These are phyloP conservation scores for Spergularia azorica DNA, from an alignment of 179 eudicot genomes.

Conservation along the genomic window DNA sequence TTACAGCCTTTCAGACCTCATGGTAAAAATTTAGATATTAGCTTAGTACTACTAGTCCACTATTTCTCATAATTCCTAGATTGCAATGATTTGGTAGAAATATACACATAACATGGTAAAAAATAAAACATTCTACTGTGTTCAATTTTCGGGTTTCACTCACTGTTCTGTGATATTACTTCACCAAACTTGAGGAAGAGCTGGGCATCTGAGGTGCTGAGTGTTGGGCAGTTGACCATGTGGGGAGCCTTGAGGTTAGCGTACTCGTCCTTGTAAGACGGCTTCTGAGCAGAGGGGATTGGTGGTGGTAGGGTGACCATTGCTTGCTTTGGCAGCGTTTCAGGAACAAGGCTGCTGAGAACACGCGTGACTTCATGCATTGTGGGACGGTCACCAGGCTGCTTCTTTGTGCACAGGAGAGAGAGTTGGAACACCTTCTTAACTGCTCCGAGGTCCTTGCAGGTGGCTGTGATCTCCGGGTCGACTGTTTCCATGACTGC, in stretches of 20 bases:
- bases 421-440: constrained; percentile 96
- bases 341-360: constrained; percentile 65
- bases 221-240: constrained; percentile 71
- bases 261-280: constrained; percentile 78
- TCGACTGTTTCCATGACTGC: constrained; percentile 97
- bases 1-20: constrained; percentile 21
- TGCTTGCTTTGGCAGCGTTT: constrained; percentile 33
- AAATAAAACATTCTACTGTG: background rate
- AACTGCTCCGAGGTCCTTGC: constrained; percentile 75
- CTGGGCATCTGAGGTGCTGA: constrained; percentile 97
- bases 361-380: constrained; percentile 98
- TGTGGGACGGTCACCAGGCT: constrained; percentile 84
- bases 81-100: constrained; percentile 28
- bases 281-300: constrained; percentile 53
- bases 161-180: constrained; percentile 91
- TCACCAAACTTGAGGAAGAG: constrained; percentile 92
- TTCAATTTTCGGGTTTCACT: background rate
- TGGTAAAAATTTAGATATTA: constrained; percentile 20
- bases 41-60: background rate
- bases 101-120: constrained; percentile 26
- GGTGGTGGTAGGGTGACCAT: constrained; percentile 29
- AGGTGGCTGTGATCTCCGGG: constrained; percentile 64
- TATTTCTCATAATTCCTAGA: constrained; percentile 18
- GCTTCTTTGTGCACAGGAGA: constrained; percentile 86
- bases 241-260: constrained; percentile 83